Conservation (phyloP, 148 eudicot genomes). For the Silene conica region DNA sequence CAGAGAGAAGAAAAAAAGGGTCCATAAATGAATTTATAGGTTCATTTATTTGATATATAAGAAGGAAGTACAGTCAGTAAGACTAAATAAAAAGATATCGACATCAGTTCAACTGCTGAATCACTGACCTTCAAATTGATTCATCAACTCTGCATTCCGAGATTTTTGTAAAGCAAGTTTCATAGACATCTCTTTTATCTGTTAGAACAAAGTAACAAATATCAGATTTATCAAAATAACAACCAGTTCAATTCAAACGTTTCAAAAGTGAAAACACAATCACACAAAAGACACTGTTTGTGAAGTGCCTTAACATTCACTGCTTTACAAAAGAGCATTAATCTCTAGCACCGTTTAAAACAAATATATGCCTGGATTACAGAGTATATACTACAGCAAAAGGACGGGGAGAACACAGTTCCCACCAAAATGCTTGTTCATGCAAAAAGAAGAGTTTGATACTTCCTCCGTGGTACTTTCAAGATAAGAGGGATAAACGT, state of each 20-base stretch:
- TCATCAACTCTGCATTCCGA: slow-evolving; percentile 76
- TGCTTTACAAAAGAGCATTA: not conserved
- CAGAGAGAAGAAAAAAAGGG: not conserved
- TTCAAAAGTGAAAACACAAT: not conserved
- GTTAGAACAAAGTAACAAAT: slow-evolving; percentile 23
- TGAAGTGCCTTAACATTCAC: not conserved
- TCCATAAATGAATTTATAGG: not conserved
- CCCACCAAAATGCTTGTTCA: not conserved
- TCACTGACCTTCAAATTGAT: slow-evolving; percentile 78
- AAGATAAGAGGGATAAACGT: not conserved
- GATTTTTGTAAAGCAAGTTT: slow-evolving; percentile 89
- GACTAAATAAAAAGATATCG: not conserved
- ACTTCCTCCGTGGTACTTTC: not conserved
- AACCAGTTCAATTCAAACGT: not conserved
- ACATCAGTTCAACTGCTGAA: not conserved
- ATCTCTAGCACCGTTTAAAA: not conserved
- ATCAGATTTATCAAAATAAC: slow-evolving; percentile 2
- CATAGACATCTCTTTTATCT: slow-evolving; percentile 89
- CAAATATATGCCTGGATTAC: not conserved
- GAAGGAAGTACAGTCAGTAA: not conserved
- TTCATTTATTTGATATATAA: not conserved
- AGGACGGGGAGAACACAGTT: not conserved
- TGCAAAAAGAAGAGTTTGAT: not conserved
- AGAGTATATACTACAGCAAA: not conserved
- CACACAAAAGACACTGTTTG: too few species aligned